A percentile compares a stretch with the other conserved stretches of the same genome.
phyloP scores from a whole-genome alignment of 441 rosid species.

The Raphanus hybrid region DNA sequence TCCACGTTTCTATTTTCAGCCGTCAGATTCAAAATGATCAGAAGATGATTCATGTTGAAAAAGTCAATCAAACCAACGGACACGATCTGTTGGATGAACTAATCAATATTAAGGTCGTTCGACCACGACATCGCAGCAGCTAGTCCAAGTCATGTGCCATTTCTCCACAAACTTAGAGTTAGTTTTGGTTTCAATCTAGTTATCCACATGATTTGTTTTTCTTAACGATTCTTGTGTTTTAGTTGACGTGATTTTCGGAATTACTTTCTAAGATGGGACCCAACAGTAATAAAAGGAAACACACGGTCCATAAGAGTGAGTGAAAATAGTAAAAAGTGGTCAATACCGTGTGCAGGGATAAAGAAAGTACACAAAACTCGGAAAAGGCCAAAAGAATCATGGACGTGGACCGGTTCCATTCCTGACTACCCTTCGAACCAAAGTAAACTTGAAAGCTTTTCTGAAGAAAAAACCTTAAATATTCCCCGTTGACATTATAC shows the following conservation, averaged over 20 bases:
- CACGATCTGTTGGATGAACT: constrained; percentile 27
- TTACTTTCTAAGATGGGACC: background rate
- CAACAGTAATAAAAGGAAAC: too few relatives aligned
- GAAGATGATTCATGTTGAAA: constrained; percentile 5
- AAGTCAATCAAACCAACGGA: constrained; percentile 43
- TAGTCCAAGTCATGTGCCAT: constrained; percentile 23
- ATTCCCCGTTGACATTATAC: constrained; percentile 26
- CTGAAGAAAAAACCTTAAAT: background rate
- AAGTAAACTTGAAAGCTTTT: constrained; percentile 32
- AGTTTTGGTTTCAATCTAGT: constrained; percentile 19
- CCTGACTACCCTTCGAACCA: constrained; percentile 37
- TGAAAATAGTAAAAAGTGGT: constrained; percentile 41
- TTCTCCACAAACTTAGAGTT: constrained; percentile 13
- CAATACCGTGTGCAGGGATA: constrained; percentile 36
- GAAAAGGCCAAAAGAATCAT: constrained; percentile 29
- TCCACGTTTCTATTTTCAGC: constrained; percentile 23
- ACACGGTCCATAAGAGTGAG: background rate
- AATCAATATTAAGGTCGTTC: constrained; percentile 16
- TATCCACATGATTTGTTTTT: constrained; percentile 5
- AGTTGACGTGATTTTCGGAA: background rate
- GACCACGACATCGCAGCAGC: constrained; percentile 35
- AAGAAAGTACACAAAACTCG: constrained; percentile 20
- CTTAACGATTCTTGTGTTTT: too few relatives aligned
- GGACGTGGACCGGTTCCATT: constrained; percentile 37
- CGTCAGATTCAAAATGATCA: constrained; percentile 22